Conservation (phyloP, 2,329 filamentous ascomycete species). For the Blastomyces silverae region DNA sequence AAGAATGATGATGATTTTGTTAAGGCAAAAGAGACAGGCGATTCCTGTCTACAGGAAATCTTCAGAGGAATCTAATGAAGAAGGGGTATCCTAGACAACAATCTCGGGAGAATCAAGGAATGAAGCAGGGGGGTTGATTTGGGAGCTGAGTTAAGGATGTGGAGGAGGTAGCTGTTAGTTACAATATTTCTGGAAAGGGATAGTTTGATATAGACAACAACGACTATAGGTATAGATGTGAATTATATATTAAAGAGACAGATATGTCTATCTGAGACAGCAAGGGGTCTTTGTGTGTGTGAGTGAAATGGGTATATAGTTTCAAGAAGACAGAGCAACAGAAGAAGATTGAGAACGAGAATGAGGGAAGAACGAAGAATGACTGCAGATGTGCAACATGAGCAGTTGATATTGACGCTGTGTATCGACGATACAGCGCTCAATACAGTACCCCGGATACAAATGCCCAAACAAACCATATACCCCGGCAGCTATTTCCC, state of each 20-base stretch:
- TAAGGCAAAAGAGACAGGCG: not conserved
- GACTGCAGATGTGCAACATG: not conserved
- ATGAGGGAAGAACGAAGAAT: not conserved
- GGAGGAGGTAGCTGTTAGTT: not conserved
- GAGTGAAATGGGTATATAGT: not conserved
- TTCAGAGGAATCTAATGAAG: not conserved
- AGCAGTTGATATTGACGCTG: not conserved
- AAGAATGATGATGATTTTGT: not conserved
- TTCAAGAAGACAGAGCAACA: not conserved
- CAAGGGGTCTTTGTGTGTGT: not conserved
- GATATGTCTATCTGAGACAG: not conserved
- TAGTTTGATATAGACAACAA: slow-evolving; percentile 4
- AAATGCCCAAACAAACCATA: not conserved
- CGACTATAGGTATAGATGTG: not conserved
- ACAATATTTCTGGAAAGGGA: not conserved
- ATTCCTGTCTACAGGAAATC: not conserved
- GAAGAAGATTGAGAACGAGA: not conserved
- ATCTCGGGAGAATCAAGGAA: slow-evolving; percentile 3
- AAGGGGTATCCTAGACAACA: slow-evolving; percentile 1
- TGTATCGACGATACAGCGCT: not conserved
- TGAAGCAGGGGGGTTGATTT: not conserved
- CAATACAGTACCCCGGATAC: not conserved
- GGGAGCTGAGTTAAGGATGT: not conserved
- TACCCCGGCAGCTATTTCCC: not conserved
- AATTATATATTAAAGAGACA: not conserved